Evolutionary conservation across 805 yeast species (phyloP).

Genomic region (Saccharomyces cerevisiae): DNA sequence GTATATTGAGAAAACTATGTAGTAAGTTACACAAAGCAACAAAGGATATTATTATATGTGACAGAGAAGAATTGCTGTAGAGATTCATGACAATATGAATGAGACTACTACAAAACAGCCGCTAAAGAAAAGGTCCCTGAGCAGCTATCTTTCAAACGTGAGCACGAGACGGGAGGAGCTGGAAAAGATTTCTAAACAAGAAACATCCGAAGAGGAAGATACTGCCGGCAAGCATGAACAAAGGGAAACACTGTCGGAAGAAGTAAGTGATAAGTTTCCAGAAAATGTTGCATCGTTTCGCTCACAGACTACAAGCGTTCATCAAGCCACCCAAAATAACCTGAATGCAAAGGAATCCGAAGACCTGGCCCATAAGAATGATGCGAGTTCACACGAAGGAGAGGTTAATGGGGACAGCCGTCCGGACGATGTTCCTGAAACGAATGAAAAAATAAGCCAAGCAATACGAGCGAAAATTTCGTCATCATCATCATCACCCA

Average conservation of each 20-base stretch:
- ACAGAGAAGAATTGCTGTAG: not conserved
- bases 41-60: not conserved
- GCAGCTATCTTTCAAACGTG: constrained; percentile 29
- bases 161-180: constrained; percentile 24
- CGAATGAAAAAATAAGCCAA: not conserved
- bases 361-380: not conserved
- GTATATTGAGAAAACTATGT: not conserved
- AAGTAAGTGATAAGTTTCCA: not conserved
- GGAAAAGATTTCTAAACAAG: constrained; percentile 10
- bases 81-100: not conserved
- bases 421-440: not conserved
- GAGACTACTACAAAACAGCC: constrained; percentile 2
- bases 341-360: not conserved
- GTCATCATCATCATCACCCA: not conserved
- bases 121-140: constrained; percentile 26
- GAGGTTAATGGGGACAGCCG: not conserved
- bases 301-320: not conserved
- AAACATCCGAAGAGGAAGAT: not conserved
- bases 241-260: not conserved
- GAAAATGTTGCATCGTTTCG: not conserved
- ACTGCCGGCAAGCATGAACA: not conserved
- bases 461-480: not conserved
- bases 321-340: not conserved
- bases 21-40: not conserved
- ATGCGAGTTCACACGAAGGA: not conserved